A percentile compares a stretch with the other conserved stretches of the same genome.
These are phyloP conservation scores for Oryza meyeriana DNA, from an alignment of 176 grass and related monocot genomes.

Conservation along the genomic window DNA sequence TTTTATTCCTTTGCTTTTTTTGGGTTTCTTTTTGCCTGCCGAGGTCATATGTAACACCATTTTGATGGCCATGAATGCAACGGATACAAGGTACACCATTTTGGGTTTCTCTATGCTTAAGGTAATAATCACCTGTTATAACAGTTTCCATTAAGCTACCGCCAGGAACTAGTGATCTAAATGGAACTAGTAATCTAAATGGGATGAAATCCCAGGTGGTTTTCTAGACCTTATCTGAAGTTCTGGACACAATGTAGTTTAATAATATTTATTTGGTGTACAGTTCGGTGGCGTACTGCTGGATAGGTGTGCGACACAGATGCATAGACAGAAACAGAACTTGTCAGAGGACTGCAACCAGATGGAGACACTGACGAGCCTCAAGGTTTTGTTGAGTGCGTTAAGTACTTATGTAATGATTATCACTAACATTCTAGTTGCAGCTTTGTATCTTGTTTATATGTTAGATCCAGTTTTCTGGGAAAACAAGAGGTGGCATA, in stretches of 20 bases:
- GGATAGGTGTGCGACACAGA: neutral
- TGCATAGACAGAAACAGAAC: neutral
- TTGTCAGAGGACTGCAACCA: neutral
- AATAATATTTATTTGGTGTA: neutral
- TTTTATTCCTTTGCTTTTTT: no score
- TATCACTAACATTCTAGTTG: neutral
- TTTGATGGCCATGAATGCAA: no score
- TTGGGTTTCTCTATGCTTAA: no score
- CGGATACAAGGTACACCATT: no score
- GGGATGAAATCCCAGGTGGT: no score
- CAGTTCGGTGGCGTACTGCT: slow-evolving; percentile 23
- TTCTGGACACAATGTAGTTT: neutral
- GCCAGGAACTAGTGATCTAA: no score
- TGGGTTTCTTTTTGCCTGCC: no score
- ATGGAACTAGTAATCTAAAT: neutral
- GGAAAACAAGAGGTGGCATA: neutral
- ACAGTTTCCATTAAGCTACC: neutral
- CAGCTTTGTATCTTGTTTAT: neutral
- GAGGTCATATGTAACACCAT: no score
- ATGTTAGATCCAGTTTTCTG: slow-evolving; percentile 12
- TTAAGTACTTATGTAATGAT: neutral
- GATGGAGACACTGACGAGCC: neutral
- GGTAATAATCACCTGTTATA: no score
- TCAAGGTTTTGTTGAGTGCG: slow-evolving; percentile 1
- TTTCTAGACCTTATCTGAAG: no score